Base-by-base conservation (phyloP, 78 protist species). In the Isochrysis galbana region DNA sequence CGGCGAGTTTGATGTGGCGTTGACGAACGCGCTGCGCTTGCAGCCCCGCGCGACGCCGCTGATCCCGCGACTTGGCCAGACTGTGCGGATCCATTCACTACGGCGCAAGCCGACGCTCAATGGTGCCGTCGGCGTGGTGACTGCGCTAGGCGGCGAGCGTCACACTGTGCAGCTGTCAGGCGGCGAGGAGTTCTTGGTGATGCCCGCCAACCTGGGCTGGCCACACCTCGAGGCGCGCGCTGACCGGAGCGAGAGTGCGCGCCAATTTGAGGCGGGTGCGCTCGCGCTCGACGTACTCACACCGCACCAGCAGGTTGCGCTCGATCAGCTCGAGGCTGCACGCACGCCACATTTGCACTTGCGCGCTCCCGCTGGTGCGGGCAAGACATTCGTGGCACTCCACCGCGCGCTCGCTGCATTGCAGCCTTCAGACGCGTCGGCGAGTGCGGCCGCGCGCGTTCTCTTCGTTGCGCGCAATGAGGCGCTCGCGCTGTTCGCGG, bases 331-430 rank as follows among this genome's bases (percentile, higher is more conserved):
- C 46, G 32, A 19, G n/a, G 84, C 32, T 17, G 74, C 36, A 23
- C 36, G 29, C 29, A 32, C 36, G 36, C 36, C n/a, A 10, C 48
- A 77, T 46, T 2, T 77, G 46, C 84, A 77, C 84, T 46, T 77
- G 44, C 44, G 47, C 29, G 84, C 84, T 1, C 84, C 84, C 11
- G 84, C 84, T 2, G 84, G 84, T 26, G 84, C 84, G 46, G 84
- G 84, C 47, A 77, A 77, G 84, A 77, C 84, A 32, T 77, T 77
- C 21, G 84, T 77, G 32, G 84, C 84, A 22, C 84, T 77, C 34
- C 84, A 77, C 46, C 46, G 46, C 47, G 5, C 23, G 44, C 84
- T 77, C 47, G 21, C 29, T 1, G 10, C 41, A 1, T 14, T 70
- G 80, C 80, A n/a, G 34, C 21, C 34, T 5, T 2, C 80, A n/a